Evolutionary conservation across 441 rosid genomes (phyloP), one percentile per base, ranked within the genome.

Genomic region (Corymbia citriodora): DNA sequence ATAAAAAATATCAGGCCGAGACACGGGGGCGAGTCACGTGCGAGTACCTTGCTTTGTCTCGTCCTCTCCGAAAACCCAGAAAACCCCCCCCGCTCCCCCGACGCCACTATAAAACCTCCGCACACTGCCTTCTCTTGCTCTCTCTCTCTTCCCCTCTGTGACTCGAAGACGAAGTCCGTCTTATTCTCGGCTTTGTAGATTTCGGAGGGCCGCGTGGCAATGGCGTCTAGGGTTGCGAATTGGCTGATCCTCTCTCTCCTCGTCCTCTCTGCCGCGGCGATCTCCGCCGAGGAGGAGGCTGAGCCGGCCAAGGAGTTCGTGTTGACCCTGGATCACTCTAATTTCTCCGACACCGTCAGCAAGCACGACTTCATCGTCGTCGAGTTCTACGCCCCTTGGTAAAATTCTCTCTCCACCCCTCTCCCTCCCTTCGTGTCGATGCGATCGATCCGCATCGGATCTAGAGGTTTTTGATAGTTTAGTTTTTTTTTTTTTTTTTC

Each of bases 381-480:
- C 61, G 99, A 98, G 92, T 98, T 97, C 94, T 98, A 98, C 92
- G 99, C 99, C 89, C 99, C 98, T 45, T 97, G 99, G 99, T 98
- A 96, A 88, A 18, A 11, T 12, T 25, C 45, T 40, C 45, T 40
- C 45, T 40, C 18, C 50, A 25, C 7, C 53, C 79, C 14, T 40
- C 21, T 23, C 54, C 74, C 55, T 83, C 57, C 45, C 40, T 50
- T 53, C 65, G 8, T 36, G 54, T n/a, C 36, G 31, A 79, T 14
- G 52, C 53, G n/a, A 25, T 52, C 57, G 70, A 54, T 90, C 85
- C 16, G 85, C 52, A 21, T 74, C 52, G 85, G 85, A 74, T 87
- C 79, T 83, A 29, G 55, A 13, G 87, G 27, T 49, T 27, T 49
- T 83, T 68, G n/a, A 40, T 85, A 12, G 82, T 9, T 40, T 40